Evolutionary conservation across 805 yeast genomes (phyloP).

Genomic region (Citeromyces matritensis): DNA sequence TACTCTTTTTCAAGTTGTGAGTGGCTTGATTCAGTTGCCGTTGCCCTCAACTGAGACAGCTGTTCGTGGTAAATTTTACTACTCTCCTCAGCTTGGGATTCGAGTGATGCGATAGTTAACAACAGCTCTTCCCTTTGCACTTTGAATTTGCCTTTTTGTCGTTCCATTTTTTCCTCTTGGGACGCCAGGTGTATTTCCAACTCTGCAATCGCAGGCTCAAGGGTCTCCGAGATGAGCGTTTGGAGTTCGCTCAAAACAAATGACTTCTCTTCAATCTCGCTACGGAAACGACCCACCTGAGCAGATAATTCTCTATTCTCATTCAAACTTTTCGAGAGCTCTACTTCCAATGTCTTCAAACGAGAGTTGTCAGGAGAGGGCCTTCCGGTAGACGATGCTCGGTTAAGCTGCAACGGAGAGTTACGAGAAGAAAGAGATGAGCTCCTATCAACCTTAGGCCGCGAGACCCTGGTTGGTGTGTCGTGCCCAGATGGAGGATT

Average conservation of each 20-base stretch:
- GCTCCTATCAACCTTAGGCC: slow-evolving; percentile 1
- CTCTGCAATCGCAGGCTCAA: slow-evolving; percentile 30
- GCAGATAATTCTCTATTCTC: slow-evolving; percentile 3
- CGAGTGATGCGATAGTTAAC: slow-evolving; percentile 39
- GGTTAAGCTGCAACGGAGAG: too few relatives aligned
- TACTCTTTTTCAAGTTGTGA: slow-evolving; percentile 7
- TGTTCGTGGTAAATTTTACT: slow-evolving; percentile 31
- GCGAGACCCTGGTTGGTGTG: slow-evolving; percentile 2
- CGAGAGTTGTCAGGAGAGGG: too few relatives aligned
- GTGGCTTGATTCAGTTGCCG: not conserved
- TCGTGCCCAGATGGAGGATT: slow-evolving; percentile 6
- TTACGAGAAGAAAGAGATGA: not conserved
- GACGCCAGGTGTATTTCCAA: slow-evolving; percentile 24
- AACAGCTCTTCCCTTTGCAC: slow-evolving; percentile 43
- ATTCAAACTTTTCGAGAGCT: slow-evolving; percentile 2
- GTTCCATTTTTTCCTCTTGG: slow-evolving; percentile 29
- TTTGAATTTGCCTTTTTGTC: slow-evolving; percentile 31
- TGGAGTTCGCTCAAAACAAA: slow-evolving; percentile 31
- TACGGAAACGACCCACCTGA: slow-evolving; percentile 8
- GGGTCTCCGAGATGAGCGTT: slow-evolving; percentile 25
- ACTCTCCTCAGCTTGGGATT: slow-evolving; percentile 38
- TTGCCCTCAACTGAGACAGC: slow-evolving; percentile 18
- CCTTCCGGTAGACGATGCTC: too few relatives aligned
- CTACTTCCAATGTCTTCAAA: not conserved
- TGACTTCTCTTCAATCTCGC: slow-evolving; percentile 24